Evolutionary conservation across 2,329 filamentous ascomycete genomes (phyloP).

Genomic region (Graphilbum fragrans): DNA sequence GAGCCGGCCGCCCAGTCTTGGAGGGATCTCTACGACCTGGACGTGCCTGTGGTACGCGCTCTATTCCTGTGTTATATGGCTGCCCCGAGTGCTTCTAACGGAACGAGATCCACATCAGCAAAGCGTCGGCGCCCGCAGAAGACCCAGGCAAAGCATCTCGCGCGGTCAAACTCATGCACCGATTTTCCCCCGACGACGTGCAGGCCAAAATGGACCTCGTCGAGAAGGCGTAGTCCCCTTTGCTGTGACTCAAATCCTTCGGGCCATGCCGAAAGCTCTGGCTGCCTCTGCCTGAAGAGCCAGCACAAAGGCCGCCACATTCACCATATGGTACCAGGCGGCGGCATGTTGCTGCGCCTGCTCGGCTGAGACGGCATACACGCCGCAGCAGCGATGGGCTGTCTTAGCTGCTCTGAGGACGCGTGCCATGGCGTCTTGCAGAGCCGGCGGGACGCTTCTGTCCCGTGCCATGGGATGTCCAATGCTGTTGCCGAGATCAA

Average conservation of each 20-base stretch:
- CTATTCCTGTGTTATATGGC: no score
- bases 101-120: constrained; percentile 50
- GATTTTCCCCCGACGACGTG: constrained; percentile 57
- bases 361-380: constrained; percentile 43
- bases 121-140: constrained; percentile 35
- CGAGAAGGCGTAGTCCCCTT: constrained; percentile 11
- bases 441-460: constrained; percentile 43
- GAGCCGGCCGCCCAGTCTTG: constrained; percentile 49
- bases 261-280: constrained; percentile 32
- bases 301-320: constrained; percentile 42
- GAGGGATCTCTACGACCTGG: constrained; percentile 67
- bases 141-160: constrained; percentile 41
- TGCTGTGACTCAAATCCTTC: constrained; percentile 16
- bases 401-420: constrained; percentile 43
- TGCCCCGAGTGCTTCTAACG: neutral
- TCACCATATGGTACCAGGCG: constrained; percentile 51
- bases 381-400: constrained; percentile 55
- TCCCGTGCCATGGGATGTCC: constrained; percentile 49
- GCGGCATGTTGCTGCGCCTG: constrained; percentile 42
- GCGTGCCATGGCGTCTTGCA: constrained; percentile 46
- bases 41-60: constrained; percentile 59
- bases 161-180: constrained; percentile 66
- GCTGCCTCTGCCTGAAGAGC: constrained; percentile 33
- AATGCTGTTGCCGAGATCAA: constrained; percentile 53
- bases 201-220: constrained; percentile 55